Evolutionary conservation across 2,329 filamentous ascomycete genomes (phyloP).

Genomic region (Talaromyces atroroseus): DNA sequence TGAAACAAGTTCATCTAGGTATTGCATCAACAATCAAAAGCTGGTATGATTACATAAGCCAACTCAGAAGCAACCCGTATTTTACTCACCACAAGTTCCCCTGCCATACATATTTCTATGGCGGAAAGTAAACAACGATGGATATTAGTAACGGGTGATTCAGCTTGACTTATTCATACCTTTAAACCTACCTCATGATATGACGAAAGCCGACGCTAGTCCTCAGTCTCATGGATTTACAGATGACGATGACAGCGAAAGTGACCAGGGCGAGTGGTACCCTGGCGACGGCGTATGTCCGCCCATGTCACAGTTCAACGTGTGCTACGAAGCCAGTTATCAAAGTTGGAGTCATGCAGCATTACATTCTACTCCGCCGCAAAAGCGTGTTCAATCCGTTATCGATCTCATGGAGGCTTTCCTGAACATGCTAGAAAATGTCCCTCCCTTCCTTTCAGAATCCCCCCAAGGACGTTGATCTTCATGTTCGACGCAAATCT

Average conservation of each 20-base stretch:
- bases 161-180: too few relatives aligned
- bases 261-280: conserved; percentile 3
- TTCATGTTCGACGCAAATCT: background rate
- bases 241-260: background rate
- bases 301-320: conserved; percentile 12
- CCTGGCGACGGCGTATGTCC: conserved; percentile 14
- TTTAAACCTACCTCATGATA: too few relatives aligned
- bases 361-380: background rate
- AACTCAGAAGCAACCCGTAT: too few relatives aligned
- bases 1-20: too few relatives aligned
- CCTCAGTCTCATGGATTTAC: background rate
- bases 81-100: too few relatives aligned
- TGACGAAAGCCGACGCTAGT: too few relatives aligned
- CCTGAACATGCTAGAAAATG: conserved; percentile 13
- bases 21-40: too few relatives aligned
- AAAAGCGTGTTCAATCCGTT: background rate
- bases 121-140: too few relatives aligned
- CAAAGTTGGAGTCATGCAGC: background rate
- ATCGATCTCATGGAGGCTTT: conserved; percentile 7
- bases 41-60: too few relatives aligned
- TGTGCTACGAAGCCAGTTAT: background rate
- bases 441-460: conserved; percentile 12
- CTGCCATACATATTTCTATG: too few relatives aligned
- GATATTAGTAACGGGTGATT: too few relatives aligned
- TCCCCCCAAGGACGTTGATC: conserved; percentile 3